Conservation (phyloP, 768 basidiomycete genomes). For the Phaffia tasmanica region DNA sequence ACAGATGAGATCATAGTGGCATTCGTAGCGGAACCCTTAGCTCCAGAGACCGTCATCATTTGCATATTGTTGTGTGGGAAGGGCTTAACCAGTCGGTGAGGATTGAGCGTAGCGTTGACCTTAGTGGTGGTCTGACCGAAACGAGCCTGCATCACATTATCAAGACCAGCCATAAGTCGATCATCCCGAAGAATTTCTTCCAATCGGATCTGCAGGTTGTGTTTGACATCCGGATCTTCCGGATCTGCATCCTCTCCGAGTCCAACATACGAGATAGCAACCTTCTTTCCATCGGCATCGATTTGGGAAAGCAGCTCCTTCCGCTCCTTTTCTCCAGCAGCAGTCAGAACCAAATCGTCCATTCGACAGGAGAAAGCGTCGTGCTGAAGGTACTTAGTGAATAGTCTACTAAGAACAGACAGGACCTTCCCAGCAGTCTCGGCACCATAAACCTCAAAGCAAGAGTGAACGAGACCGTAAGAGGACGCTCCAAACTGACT, state of each 20-base stretch:
- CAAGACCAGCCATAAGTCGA: conserved; percentile 91
- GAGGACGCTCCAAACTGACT: conserved; percentile 93
- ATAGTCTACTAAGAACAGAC: conserved; percentile 80
- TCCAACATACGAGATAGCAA: conserved; percentile 60
- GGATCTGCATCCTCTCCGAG: conserved; percentile 45
- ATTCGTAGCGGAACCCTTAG: conserved; percentile 95
- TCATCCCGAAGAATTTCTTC: conserved; percentile 92
- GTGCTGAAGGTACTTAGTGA: conserved; percentile 94
- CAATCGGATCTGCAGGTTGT: conserved; percentile 47
- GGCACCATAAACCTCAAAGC: conserved; percentile 88
- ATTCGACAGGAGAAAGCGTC: conserved; percentile 97
- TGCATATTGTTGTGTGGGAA: conserved; percentile 99
- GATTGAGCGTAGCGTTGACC: conserved; percentile 78
- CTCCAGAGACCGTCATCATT: conserved; percentile 93
- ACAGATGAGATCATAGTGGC: conserved; percentile 96
- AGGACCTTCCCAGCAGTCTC: conserved; percentile 80
- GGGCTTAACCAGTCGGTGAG: conserved; percentile 71
- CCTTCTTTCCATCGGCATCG: conserved; percentile 64
- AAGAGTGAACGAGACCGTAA: conserved; percentile 91
- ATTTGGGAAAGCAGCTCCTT: conserved; percentile 56
- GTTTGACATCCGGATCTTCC: conserved; percentile 36
- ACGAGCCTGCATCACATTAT: conserved; percentile 43
- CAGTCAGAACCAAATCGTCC: conserved; percentile 89
- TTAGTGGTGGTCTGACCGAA: conserved; percentile 70
- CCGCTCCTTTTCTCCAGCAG: conserved; percentile 62